These are phyloP conservation scores for Didymella segeticola DNA, from an alignment of 2,329 filamentous ascomycete species.

Conservation along the genomic window DNA sequence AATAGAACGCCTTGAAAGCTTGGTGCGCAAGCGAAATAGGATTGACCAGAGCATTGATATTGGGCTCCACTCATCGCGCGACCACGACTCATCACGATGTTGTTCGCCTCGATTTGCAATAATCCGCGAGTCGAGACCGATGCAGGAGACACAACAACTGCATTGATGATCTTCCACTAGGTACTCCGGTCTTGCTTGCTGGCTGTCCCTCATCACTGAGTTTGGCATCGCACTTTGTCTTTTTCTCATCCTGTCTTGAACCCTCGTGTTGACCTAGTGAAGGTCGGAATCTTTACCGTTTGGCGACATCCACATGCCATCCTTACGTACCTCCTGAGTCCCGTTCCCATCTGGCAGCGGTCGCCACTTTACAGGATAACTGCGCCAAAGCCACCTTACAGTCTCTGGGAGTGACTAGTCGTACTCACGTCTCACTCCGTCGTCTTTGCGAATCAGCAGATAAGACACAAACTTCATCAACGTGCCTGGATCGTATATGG, in stretches of 20 bases:
- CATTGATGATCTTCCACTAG: not conserved
- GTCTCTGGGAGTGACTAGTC: too few relatives aligned
- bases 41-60: slow-evolving; percentile 18
- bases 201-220: not conserved
- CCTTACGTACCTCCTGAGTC: too few relatives aligned
- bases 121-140: slow-evolving; percentile 11
- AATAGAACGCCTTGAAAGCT: slow-evolving; percentile 21
- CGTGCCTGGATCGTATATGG: too few relatives aligned
- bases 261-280: not conserved
- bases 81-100: slow-evolving; percentile 9
- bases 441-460: too few relatives aligned
- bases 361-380: too few relatives aligned
- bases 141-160: slow-evolving; percentile 4
- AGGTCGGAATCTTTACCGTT: too few relatives aligned
- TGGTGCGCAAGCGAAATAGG: slow-evolving; percentile 24
- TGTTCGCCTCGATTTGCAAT: slow-evolving; percentile 13
- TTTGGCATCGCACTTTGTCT: not conserved
- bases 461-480: too few relatives aligned
- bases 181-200: not conserved
- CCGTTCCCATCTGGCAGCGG: too few relatives aligned
- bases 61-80: slow-evolving; percentile 18
- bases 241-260: not conserved
- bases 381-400: too few relatives aligned
- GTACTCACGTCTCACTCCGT: too few relatives aligned
- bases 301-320: too few relatives aligned